These are phyloP conservation scores for Oryza meyeriana DNA, from an alignment of 176 grass and related monocot genomes.

Conservation along the genomic window DNA sequence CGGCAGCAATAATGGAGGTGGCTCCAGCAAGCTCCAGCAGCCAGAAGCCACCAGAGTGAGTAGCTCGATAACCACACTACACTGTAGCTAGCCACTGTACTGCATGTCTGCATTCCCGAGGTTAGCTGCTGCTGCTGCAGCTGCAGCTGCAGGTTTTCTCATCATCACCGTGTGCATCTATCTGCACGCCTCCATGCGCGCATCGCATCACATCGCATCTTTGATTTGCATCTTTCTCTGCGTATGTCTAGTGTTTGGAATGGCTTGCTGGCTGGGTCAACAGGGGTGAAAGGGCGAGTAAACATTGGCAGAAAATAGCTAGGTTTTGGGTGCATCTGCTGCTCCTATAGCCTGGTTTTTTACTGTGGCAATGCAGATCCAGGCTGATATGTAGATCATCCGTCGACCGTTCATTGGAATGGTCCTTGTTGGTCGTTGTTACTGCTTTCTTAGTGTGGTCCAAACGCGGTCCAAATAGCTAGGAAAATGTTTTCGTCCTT, in stretches of 20 bases:
- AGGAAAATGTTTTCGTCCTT: neutral
- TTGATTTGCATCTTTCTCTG: neutral
- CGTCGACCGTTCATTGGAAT: neutral
- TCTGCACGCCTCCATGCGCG: slow-evolving; percentile 35
- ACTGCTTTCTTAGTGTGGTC: neutral
- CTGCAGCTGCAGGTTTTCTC: neutral
- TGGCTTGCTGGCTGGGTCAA: neutral
- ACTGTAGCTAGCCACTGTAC: neutral
- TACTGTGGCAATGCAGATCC: neutral
- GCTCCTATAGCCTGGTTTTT: neutral
- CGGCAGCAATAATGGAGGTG: slow-evolving; percentile 35
- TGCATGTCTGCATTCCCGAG: slow-evolving; percentile 34
- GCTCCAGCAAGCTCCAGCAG: slow-evolving; percentile 21
- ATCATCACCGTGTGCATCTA: slow-evolving; percentile 33
- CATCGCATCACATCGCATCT: neutral
- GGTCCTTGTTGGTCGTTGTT: neutral
- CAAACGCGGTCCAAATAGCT: neutral
- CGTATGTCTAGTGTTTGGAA: no score
- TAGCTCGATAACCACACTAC: neutral
- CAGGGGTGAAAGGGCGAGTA: neutral
- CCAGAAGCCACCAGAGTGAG: slow-evolving; percentile 25
- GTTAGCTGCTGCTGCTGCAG: slow-evolving; percentile 19
- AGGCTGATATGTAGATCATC: neutral
- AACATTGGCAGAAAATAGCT: neutral
- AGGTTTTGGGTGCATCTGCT: neutral